Evolutionary conservation across 2,329 filamentous ascomycete species (phyloP).

Genomic region (Alternaria viburni): DNA sequence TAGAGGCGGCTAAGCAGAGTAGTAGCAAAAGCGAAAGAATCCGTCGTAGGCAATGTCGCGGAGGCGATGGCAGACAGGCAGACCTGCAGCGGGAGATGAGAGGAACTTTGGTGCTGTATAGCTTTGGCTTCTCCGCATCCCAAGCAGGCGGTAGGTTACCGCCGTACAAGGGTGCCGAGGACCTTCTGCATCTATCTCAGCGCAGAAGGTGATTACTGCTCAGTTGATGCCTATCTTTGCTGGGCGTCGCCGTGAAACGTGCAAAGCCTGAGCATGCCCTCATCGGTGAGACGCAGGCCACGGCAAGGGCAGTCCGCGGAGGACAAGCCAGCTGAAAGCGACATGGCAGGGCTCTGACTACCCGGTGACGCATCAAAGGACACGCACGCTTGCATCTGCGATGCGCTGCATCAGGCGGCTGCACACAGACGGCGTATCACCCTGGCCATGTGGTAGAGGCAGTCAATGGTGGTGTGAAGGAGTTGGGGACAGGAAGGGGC

Average conservation of each 20-base stretch:
- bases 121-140: constrained; percentile 8
- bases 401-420: constrained; percentile 1
- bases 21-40: neutral
- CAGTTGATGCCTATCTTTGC: neutral
- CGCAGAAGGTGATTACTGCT: neutral
- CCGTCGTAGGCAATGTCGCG: neutral
- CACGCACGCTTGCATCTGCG: neutral
- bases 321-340: neutral
- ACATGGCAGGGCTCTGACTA: neutral
- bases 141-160: constrained; percentile 3
- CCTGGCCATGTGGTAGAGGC: constrained; percentile 19
- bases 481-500: constrained; percentile 6
- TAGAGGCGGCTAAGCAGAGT: neutral
- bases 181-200: neutral
- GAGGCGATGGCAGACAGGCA: neutral
- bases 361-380: constrained; percentile 3
- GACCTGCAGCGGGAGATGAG: neutral
- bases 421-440: constrained; percentile 14
- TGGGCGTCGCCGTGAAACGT: neutral
- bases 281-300: neutral
- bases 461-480: constrained; percentile 20
- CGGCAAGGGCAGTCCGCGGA: neutral
- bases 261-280: neutral
- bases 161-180: constrained; percentile 1
- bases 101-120: constrained; percentile 1